Evolutionary conservation across 176 grass and related monocot genomes (phyloP).

Genomic region (Miscanthus lutarioriparius): DNA sequence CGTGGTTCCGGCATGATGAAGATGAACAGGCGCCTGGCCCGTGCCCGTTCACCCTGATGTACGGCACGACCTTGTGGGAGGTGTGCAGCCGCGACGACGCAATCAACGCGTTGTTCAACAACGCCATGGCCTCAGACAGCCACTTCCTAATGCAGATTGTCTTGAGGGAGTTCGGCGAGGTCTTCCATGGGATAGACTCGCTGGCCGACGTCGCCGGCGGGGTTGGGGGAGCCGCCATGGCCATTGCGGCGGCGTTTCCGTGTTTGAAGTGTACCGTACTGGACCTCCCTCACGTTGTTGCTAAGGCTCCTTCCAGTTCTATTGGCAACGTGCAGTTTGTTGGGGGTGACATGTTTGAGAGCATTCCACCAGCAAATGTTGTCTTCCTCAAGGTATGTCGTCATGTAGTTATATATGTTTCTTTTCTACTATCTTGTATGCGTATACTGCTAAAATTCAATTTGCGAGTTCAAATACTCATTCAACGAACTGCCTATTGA

Average conservation of each 20-base stretch:
- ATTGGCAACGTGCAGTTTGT: background rate
- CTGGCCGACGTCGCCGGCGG: constrained; percentile 5
- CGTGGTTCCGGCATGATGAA: constrained; percentile 18
- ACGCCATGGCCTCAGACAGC: constrained; percentile 34
- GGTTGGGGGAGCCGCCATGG: background rate
- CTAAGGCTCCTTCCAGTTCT: background rate
- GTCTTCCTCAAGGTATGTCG: background rate
- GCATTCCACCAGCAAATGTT: background rate
- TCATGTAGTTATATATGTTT: background rate
- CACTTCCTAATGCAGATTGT: constrained; percentile 4
- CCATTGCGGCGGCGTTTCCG: constrained; percentile 39
- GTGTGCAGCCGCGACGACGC: background rate
- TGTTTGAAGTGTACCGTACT: constrained; percentile 41
- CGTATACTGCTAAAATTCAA: too few relatives aligned
- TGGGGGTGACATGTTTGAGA: background rate
- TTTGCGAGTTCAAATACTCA: too few relatives aligned
- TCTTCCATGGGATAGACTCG: constrained; percentile 39
- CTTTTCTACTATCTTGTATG: too few relatives aligned
- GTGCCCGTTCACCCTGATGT: too few relatives aligned
- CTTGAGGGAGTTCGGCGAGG: background rate
- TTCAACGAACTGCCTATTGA: too few relatives aligned
- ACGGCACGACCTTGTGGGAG: background rate
- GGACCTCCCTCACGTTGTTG: background rate
- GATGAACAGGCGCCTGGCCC: too few relatives aligned
- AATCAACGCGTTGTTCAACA: constrained; percentile 18